These are phyloP conservation scores for Acer negundo DNA, from an alignment of 345 rosid species.

Conservation along the genomic window DNA sequence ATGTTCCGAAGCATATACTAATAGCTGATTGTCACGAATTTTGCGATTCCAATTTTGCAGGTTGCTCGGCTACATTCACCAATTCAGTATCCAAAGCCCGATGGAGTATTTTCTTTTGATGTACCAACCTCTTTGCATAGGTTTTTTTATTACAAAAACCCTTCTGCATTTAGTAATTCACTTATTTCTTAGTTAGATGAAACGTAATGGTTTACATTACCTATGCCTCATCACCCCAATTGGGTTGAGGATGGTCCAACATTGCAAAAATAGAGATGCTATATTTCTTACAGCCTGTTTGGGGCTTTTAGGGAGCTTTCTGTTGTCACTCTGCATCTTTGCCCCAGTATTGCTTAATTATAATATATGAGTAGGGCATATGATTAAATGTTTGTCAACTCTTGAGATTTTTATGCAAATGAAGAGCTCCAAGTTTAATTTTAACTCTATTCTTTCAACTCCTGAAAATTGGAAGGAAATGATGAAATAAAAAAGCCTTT, in stretches of 20 bases:
- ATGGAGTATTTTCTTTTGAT: conserved; percentile 84
- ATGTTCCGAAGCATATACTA: neutral
- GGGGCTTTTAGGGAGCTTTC: neutral
- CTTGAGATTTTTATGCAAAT: neutral
- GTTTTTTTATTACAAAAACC: conserved; percentile 31
- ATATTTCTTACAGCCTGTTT: neutral
- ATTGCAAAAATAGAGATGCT: neutral
- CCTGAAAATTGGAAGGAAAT: neutral
- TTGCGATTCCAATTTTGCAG: conserved; percentile 39
- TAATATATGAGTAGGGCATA: neutral
- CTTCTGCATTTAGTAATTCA: conserved; percentile 2
- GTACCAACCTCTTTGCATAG: conserved; percentile 92
- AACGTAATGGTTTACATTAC: neutral
- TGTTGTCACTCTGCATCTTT: neutral
- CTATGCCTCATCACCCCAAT: neutral
- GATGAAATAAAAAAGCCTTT: neutral
- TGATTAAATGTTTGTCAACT: neutral
- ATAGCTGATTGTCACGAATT: neutral
- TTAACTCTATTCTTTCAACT: neutral
- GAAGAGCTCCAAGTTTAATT: neutral
- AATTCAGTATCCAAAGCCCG: conserved; percentile 81
- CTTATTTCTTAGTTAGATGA: neutral
- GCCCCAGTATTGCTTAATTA: neutral
- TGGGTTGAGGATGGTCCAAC: neutral
- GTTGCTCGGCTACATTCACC: conserved; percentile 61